These are phyloP conservation scores for Diversispora eburnea DNA, from an alignment of 192 early-diverging fungal species.

Conservation along the genomic window DNA sequence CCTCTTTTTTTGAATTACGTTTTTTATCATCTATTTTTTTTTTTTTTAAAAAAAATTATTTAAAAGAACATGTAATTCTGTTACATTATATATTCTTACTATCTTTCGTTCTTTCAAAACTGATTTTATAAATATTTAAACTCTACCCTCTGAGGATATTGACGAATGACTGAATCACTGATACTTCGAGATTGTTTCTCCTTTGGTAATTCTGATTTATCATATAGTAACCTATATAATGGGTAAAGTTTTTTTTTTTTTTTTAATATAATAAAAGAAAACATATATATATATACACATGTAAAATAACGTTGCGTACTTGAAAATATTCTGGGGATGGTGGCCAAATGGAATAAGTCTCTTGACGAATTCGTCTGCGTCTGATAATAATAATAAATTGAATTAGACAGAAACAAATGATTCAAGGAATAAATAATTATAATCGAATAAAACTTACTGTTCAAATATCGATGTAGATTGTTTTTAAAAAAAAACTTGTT, in stretches of 20 bases:
- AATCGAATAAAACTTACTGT: no score
- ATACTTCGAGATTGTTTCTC: neutral
- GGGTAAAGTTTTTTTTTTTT: neutral
- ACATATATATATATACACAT: neutral
- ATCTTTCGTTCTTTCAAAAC: no score
- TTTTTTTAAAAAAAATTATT: neutral
- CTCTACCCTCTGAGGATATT: neutral
- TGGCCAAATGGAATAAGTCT: slow-evolving; percentile 14
- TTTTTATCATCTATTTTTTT: neutral
- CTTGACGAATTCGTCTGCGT: slow-evolving; percentile 1
- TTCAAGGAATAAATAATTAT: no score
- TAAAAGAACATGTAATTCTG: neutral
- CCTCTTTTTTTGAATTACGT: neutral
- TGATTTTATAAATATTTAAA: no score
- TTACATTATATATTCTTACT: neutral
- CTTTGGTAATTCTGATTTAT: neutral
- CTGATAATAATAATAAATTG: neutral
- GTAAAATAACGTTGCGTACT: neutral
- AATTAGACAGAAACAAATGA: no score
- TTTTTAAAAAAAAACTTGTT: no score
- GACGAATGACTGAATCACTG: neutral
- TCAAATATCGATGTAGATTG: no score
- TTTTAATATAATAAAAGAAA: neutral
- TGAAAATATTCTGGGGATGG: neutral
- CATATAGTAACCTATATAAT: neutral